Conservation (phyloP, 2,329 filamentous ascomycete species). For the Sordariomycetes sp. region DNA sequence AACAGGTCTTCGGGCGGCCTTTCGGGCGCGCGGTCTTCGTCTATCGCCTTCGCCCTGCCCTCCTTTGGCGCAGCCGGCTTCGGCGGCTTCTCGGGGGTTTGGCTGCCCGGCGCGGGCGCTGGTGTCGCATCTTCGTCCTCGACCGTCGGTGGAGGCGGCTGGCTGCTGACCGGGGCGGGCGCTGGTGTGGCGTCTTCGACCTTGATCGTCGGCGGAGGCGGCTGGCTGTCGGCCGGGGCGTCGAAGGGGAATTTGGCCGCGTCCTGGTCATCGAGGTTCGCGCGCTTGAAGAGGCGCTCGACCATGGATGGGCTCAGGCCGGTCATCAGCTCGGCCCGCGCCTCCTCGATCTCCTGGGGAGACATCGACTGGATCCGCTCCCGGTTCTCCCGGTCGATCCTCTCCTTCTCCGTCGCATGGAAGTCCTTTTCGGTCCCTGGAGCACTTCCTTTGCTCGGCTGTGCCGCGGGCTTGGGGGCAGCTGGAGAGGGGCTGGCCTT, state of each 20-base stretch:
- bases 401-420: constrained; percentile 24
- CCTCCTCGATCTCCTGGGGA: constrained; percentile 67
- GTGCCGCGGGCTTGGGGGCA: not conserved
- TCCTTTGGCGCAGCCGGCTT: constrained; percentile 9
- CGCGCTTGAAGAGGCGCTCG: constrained; percentile 63
- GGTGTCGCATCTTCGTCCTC: constrained; percentile 19
- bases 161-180: not conserved
- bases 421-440: constrained; percentile 7
- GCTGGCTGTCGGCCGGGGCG: constrained; percentile 8
- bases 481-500: constrained; percentile 11
- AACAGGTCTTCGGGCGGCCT: constrained; percentile 30
- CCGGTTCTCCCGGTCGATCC: constrained; percentile 77
- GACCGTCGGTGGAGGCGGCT: constrained; percentile 13
- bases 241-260: constrained; percentile 17
- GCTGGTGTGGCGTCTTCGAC: constrained; percentile 19
- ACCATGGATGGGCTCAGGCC: constrained; percentile 66
- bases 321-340: constrained; percentile 70
- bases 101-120: not conserved
- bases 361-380: constrained; percentile 69
- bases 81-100: constrained; percentile 3
- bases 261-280: constrained; percentile 63
- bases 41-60: constrained; percentile 14
- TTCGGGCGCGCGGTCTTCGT: constrained; percentile 30
- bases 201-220: constrained; percentile 15
- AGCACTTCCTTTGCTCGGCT: constrained; percentile 6